A percentile compares a stretch with the other conserved stretches of the same genome.
Evolutionary conservation across 1,284 basidiomycete genomes (phyloP).

Genomic region (Ceratobasidium sp.): DNA sequence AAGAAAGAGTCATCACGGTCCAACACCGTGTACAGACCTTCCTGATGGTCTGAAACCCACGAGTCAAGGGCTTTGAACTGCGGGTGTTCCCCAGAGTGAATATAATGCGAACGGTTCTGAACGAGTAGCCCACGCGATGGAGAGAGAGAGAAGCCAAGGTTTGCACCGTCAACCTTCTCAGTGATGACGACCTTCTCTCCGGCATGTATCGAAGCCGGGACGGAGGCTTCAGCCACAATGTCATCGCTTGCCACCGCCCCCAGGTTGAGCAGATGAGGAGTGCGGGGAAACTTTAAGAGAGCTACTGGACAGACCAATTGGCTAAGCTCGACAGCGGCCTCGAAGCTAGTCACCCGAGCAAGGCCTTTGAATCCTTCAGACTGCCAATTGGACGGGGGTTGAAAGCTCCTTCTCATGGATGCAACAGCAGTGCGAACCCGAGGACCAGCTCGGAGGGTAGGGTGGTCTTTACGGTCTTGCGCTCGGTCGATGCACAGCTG

Average conservation of each 20-base stretch:
- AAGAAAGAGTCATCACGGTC: slow-evolving; percentile 63
- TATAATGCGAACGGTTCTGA: slow-evolving; percentile 73
- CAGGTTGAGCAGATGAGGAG: slow-evolving; percentile 66
- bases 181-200: slow-evolving; percentile 60
- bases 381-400: slow-evolving; percentile 53
- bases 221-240: slow-evolving; percentile 51
- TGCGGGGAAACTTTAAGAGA: slow-evolving; percentile 70
- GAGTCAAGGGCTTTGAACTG: slow-evolving; percentile 67
- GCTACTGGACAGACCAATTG: slow-evolving; percentile 57
- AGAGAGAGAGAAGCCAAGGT: slow-evolving; percentile 71
- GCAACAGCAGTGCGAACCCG: slow-evolving; percentile 65
- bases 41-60: slow-evolving; percentile 64
- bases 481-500: slow-evolving; percentile 64
- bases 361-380: slow-evolving; percentile 63
- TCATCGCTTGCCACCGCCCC: slow-evolving; percentile 68
- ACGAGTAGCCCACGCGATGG: slow-evolving; percentile 61
- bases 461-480: slow-evolving; percentile 66
- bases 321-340: slow-evolving; percentile 62
- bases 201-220: slow-evolving; percentile 41
- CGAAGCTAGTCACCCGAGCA: slow-evolving; percentile 61
- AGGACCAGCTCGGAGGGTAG: slow-evolving; percentile 66
- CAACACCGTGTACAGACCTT: slow-evolving; percentile 60
- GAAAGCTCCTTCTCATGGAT: slow-evolving; percentile 63
- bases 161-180: slow-evolving; percentile 73
- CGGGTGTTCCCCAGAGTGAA: slow-evolving; percentile 63